phyloP scores from a whole-genome alignment of 2,329 filamentous ascomycete genomes.

The Fusarium newnesense region DNA sequence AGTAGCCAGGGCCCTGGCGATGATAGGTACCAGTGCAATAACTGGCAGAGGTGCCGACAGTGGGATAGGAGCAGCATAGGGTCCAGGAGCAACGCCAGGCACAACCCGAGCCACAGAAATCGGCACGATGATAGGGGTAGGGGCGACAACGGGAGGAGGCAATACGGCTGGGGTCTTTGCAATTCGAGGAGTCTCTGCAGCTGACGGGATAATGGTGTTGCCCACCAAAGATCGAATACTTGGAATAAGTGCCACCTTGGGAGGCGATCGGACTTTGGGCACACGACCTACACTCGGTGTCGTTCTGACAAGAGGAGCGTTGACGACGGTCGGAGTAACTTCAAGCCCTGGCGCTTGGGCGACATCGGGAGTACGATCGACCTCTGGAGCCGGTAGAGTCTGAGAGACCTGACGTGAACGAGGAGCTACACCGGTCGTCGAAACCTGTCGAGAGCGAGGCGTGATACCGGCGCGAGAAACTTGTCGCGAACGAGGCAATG shows the following conservation, averaged over 20 bases:
- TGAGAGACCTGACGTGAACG: constrained; percentile 30
- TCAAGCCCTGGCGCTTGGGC: not conserved
- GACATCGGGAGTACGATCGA: not conserved
- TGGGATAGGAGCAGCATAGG: constrained; percentile 17
- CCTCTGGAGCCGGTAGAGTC: constrained; percentile 14
- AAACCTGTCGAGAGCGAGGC: constrained; percentile 25
- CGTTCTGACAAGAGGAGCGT: constrained; percentile 3
- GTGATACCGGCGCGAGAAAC: constrained; percentile 16
- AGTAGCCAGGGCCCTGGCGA: constrained; percentile 8
- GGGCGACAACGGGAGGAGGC: constrained; percentile 3
- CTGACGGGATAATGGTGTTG: not conserved
- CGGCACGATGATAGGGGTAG: not conserved
- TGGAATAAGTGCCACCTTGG: not conserved
- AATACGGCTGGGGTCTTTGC: not conserved
- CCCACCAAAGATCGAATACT: not conserved
- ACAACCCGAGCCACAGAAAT: not conserved
- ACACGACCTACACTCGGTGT: constrained; percentile 1
- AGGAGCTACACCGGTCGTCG: constrained; percentile 1
- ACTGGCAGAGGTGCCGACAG: constrained; percentile 19
- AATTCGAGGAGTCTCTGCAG: not conserved
- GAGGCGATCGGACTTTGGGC: constrained; percentile 8
- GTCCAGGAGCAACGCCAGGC: constrained; percentile 9
- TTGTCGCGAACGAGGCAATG: constrained; percentile 27
- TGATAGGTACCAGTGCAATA: constrained; percentile 20
- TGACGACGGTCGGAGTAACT: not conserved